Base-by-base conservation (phyloP, 805 yeast species). In the Blastobotrys americana region DNA sequence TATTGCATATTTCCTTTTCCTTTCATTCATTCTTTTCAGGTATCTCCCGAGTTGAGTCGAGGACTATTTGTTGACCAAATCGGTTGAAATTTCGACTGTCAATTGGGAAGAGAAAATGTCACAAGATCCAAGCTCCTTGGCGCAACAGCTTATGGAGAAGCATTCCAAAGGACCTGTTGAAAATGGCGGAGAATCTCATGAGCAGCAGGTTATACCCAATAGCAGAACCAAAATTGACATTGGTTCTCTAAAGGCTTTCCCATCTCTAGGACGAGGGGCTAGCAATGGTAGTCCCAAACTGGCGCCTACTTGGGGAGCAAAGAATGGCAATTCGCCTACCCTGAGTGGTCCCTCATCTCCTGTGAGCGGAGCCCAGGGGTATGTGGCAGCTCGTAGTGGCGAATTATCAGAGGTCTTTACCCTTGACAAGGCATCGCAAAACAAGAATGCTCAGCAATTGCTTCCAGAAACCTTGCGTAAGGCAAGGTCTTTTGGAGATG, bases 391-490 rank as follows among this genome's bases (percentile, higher is more conserved):
- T 55, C 71, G 76, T 52, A 73, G 86, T 8, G 69, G 77, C 18
- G 74, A 75, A 43, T 71, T 85, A 46, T 90, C 87, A 61, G 88
- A 84, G 56, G 84, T 88, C 5, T 85, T 89, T 59, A 74, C 85
- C 41, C 73, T 89, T 56, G 81, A 77, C 55, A 73, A 76, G 45
- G 80, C 77, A 43, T 81, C 82, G 51, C 90, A 84, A 60, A 72
- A 76, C 43, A 72, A 82, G 22, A 63, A 74, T 39, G 60, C 70
- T 35, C 79, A 80, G 55, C 71, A 78, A 18, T 93, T 84, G 54
- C 77, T 84, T 49, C 72, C 80, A 55, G 80, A 80, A 58, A 74
- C 85, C 50, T 68, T 87, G 50, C 70, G 76, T 40, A 67, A 74
- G 39, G 74, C 85, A 56, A 82, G 82, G 65, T 66, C 77, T 47